These are phyloP conservation scores for Mortierella claussenii DNA, from an alignment of 192 early-diverging fungal species.

Conservation along the genomic window DNA sequence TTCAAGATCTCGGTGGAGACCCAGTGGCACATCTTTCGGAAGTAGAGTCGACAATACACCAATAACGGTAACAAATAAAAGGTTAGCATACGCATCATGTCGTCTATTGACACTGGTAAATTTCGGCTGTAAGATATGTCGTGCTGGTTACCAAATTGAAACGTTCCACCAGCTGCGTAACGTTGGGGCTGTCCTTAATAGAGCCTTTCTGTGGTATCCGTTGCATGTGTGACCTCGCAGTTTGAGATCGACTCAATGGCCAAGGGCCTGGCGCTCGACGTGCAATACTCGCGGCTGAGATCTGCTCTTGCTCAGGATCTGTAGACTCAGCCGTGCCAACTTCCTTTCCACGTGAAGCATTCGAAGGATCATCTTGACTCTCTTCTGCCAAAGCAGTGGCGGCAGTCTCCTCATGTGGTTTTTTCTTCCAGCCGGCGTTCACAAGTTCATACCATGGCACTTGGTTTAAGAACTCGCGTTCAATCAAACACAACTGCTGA, in stretches of 20 bases:
- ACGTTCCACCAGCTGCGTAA: conserved; percentile 37
- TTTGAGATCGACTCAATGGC: conserved; percentile 15
- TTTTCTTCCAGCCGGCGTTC: conserved; percentile 64
- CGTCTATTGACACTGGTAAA: background rate
- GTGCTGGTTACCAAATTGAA: conserved; percentile 51
- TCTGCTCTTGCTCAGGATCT: no score
- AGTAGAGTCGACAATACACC: no score
- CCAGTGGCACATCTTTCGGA: conserved; percentile 61
- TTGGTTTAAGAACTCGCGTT: conserved; percentile 57
- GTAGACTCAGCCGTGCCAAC: no score
- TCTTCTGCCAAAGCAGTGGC: background rate
- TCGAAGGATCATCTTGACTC: background rate
- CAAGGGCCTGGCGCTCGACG: background rate
- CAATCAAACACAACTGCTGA: conserved; percentile 68
- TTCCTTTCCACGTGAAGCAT: no score
- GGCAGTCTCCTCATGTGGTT: conserved; percentile 26
- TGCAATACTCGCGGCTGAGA: no score
- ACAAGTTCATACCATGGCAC: conserved; percentile 67
- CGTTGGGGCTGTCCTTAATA: conserved; percentile 24
- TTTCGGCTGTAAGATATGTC: no score
- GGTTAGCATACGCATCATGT: background rate
- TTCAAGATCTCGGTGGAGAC: conserved; percentile 66
- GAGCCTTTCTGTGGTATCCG: background rate
- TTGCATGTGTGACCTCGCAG: conserved; percentile 1
- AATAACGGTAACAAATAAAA: background rate